Evolutionary conservation across 208 protist species (phyloP).

Genomic region (Wallacemonas collosoma): DNA sequence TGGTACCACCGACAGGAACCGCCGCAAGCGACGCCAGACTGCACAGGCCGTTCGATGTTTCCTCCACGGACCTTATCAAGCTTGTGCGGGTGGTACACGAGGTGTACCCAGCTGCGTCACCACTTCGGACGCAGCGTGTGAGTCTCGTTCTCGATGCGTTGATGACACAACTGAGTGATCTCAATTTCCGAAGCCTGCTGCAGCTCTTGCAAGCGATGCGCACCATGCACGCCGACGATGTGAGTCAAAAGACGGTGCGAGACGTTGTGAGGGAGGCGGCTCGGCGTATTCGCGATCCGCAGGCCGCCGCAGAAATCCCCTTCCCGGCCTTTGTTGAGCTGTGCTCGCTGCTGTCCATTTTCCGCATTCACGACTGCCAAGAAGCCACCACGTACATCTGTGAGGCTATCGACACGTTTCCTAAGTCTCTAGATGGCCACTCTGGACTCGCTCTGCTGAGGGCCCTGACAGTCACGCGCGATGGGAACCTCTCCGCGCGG

Average conservation of each 20-base stretch:
- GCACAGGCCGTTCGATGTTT: constrained; percentile 21
- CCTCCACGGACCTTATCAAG: constrained; percentile 34
- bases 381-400: constrained; percentile 55
- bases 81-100: constrained; percentile 48
- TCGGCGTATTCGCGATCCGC: constrained; percentile 15
- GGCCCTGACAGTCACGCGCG: constrained; percentile 8
- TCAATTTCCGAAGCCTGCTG: constrained; percentile 39
- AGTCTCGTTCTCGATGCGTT: constrained; percentile 25
- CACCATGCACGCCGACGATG: constrained; percentile 33
- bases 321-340: constrained; percentile 49
- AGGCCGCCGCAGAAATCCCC: constrained; percentile 21
- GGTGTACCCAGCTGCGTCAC: constrained; percentile 11
- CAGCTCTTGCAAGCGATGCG: constrained; percentile 55
- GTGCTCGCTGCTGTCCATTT: constrained; percentile 47
- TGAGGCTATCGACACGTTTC: constrained; percentile 1
- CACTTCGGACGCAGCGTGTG: constrained; percentile 11
- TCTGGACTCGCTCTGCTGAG: constrained; percentile 1
- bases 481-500: constrained; percentile 6
- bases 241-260: constrained; percentile 30
- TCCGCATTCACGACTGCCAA: constrained; percentile 56
- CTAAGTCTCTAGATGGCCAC: constrained; percentile 1
- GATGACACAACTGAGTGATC: neutral
- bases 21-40: neutral
- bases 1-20: neutral
- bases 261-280: constrained; percentile 27